Conservation (phyloP, 768 basidiomycete species). For the Panellus pusillus region DNA sequence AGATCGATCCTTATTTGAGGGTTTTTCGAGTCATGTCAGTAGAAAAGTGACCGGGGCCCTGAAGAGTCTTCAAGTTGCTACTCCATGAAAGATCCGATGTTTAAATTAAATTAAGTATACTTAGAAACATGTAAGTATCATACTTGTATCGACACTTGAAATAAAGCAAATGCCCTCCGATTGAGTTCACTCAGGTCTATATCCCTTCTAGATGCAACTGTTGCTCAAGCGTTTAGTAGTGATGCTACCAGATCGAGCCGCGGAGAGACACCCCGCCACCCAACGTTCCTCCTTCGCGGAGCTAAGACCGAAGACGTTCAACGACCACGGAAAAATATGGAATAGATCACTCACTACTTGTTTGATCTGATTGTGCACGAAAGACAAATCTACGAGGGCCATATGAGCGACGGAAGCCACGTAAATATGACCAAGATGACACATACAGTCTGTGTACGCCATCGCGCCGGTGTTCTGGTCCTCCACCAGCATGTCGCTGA, state of each 20-base stretch:
- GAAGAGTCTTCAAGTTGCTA: neutral
- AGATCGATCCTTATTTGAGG: constrained; percentile 61
- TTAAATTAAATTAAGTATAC: neutral
- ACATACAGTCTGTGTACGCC: constrained; percentile 86
- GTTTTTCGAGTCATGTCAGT: constrained; percentile 65
- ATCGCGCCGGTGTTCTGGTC: constrained; percentile 96
- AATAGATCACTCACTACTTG: constrained; percentile 38
- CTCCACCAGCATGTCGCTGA: constrained; percentile 95
- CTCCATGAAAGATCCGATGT: too few relatives aligned
- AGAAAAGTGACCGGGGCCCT: constrained; percentile 39
- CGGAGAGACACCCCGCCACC: constrained; percentile 10
- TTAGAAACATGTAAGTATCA: neutral
- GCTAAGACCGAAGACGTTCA: neutral
- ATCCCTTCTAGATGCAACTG: too few relatives aligned
- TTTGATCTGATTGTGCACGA: constrained; percentile 51
- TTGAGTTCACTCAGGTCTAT: neutral
- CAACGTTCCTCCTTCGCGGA: constrained; percentile 9
- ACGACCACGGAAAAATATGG: neutral
- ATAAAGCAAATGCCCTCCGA: too few relatives aligned
- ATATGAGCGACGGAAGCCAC: constrained; percentile 4
- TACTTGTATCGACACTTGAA: neutral
- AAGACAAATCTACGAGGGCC: constrained; percentile 40
- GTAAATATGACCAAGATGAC: neutral
- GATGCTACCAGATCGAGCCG: constrained; percentile 13
- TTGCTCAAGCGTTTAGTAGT: too few relatives aligned